These are phyloP conservation scores for Dacryopinax spathularia DNA, from an alignment of 768 basidiomycete genomes.

Conservation along the genomic window DNA sequence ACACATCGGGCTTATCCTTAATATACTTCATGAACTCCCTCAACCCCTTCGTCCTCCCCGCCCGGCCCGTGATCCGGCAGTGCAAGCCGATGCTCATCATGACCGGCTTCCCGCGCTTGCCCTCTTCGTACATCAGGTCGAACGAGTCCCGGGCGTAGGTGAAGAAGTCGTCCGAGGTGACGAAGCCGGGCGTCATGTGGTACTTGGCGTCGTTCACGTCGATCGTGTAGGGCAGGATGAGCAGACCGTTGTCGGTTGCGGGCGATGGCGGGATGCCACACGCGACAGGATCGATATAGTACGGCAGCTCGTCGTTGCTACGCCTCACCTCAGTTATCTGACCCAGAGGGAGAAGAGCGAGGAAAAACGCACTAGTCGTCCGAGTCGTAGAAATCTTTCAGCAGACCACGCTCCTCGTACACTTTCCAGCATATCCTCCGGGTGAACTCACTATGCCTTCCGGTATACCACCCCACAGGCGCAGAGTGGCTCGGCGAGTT, in stretches of 20 bases:
- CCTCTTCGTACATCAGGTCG: conserved; percentile 11
- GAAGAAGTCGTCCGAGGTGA: background rate
- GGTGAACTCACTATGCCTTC: background rate
- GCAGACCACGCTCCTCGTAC: background rate
- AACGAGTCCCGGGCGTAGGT: conserved; percentile 7
- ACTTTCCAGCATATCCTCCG: background rate
- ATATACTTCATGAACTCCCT: conserved; percentile 14
- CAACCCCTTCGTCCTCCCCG: conserved; percentile 10
- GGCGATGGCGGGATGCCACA: conserved; percentile 5
- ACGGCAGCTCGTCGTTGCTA: conserved; percentile 13
- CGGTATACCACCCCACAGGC: background rate
- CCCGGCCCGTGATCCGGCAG: background rate
- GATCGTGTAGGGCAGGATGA: conserved; percentile 7
- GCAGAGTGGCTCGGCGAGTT: background rate
- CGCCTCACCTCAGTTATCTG: background rate
- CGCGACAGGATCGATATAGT: conserved; percentile 5
- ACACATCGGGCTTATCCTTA: conserved; percentile 10
- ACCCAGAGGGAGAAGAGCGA: background rate
- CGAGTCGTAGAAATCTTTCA: background rate
- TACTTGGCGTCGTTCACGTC: conserved; percentile 11
- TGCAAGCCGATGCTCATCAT: conserved; percentile 8
- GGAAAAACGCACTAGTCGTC: conserved; percentile 1
- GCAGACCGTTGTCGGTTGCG: conserved; percentile 6
- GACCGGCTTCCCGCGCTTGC: conserved; percentile 9
- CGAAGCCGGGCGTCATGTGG: background rate